Evolutionary conservation across 805 yeast genomes (phyloP).

Genomic region (Kodamaea hsintzibuensis): DNA sequence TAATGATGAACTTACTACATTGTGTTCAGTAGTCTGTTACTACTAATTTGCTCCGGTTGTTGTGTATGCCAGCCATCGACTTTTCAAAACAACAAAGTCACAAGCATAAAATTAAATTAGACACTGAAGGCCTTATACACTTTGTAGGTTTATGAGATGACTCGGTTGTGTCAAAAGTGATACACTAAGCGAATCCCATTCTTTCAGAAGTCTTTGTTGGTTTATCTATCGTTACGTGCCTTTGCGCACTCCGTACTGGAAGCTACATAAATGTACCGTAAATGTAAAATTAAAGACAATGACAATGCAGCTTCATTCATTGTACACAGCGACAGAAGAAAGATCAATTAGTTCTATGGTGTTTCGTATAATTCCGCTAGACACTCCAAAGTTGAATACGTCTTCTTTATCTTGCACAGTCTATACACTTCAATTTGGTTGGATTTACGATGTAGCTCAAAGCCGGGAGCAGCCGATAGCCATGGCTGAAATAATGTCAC

Average conservation of each 20-base stretch:
- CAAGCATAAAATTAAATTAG: not conserved
- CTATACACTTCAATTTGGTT: not conserved
- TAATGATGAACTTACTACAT: not conserved
- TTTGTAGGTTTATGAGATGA: too few relatives aligned
- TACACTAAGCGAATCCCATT: not conserved
- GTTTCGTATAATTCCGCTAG: not conserved
- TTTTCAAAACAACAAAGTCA: not conserved
- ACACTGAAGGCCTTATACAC: too few relatives aligned
- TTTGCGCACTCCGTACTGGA: not conserved
- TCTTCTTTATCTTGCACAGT: not conserved
- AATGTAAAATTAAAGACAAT: not conserved
- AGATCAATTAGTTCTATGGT: not conserved
- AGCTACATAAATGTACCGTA: not conserved
- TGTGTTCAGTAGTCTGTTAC: not conserved
- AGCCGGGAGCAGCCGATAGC: not conserved
- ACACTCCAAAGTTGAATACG: not conserved
- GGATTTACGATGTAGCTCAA: not conserved
- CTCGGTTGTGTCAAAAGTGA: too few relatives aligned
- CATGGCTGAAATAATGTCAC: not conserved
- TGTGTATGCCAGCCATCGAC: not conserved
- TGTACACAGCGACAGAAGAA: not conserved
- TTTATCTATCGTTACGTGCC: not conserved
- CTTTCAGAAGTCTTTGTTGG: not conserved
- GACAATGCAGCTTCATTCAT: not conserved
- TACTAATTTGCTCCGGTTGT: not conserved